Base-by-base conservation (phyloP, 495 filamentous ascomycete genomes). In the Tirmania nivea region DNA sequence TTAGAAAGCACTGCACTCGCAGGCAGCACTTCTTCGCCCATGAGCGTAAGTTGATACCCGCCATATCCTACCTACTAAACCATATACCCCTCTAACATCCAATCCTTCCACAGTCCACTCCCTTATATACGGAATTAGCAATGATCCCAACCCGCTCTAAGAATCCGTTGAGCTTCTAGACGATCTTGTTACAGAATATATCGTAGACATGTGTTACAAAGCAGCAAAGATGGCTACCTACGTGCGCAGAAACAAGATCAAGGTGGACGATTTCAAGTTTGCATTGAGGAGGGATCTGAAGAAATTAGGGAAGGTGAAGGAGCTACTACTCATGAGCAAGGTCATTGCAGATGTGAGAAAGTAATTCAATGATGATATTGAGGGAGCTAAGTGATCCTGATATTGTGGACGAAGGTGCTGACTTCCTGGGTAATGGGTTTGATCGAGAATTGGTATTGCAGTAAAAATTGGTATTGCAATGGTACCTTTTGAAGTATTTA, bases 181-280 rank as follows among this genome's bases (percentile, higher is more conserved):
- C 66, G 89, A 95, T 67, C 86, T 97, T 54, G 75, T 90, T 52
- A 93, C 86, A 48, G 90, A 95, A 66, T 89, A 65, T 64, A 71
- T 74, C 54, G 58, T 60, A 21, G 58, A 60, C 36, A 60, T 60
- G 58, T 87, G 83, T 71, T 90, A 94, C 72, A 80, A 83, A 51
- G 89, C 90, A 6, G 80, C 83, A 25, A 76, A 81, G 20, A 78
- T 78, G 58, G 90, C 90, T 0, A 78, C 80, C 60, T 78, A 90
- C 66, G 77, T 81, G 2, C 79, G 85, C 3, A 79, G 90, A 8
- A 83, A 89, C 61, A 97, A 97, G 69, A 84, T 95, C 69, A 97
- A 97, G 63, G 83, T 94, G 54, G 90, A 97, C 58, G 90, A 97
- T 66, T 93, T 96, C 71, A 84, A 88, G 62, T 96, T 90, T 62